Evolutionary conservation across 148 eudicot species (phyloP), one percentile per base, ranked within the genome.

Genomic region (Rhododendron vialii): DNA sequence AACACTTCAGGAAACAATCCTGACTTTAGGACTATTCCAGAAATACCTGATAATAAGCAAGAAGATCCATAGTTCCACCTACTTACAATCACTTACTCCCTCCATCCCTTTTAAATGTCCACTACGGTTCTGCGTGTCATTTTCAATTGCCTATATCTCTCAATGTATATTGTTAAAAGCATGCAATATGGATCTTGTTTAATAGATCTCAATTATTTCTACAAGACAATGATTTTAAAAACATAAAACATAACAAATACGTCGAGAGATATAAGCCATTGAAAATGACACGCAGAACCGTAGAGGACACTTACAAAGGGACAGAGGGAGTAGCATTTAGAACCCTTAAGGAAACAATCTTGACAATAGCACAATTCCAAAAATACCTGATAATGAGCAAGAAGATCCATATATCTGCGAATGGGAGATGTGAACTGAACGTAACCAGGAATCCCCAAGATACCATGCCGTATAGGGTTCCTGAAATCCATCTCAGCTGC

Each of bases 401-500:
- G 93, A 84, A 97, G 98, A 92, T 97, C 99, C 94, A 97, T 89
- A 90, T 97, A 97, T 94, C 99, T 92, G 30, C 99, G 94, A 63
- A 97, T 97, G 76, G 99, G 99, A 88, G 99, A 97, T 43, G 98
- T 97, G 87, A 97, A 97, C 92, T 97, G 99, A 83, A 97, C 99
- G 92, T 97, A 97, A 65, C 98, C 98, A 87, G 99, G 99, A 90
- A 97, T 84, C 53, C 99, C 99, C 88, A 97, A 87, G 50, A 90
- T 84, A 22, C 95, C 99, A 86, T 97, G 99, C 35, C 98, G 96
- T 87, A 91, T 91, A 89, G 99, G 98, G 80, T 93, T 92, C 89
- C 95, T 92, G 87, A 93, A 97, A 94, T 97, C 99, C 93, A 93
- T 91, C 88, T 95, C 98, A 75, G 99, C 99, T 63, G 94, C 96